Conservation (phyloP, 2,329 filamentous ascomycete genomes). For the Didymellaceae sp. region DNA sequence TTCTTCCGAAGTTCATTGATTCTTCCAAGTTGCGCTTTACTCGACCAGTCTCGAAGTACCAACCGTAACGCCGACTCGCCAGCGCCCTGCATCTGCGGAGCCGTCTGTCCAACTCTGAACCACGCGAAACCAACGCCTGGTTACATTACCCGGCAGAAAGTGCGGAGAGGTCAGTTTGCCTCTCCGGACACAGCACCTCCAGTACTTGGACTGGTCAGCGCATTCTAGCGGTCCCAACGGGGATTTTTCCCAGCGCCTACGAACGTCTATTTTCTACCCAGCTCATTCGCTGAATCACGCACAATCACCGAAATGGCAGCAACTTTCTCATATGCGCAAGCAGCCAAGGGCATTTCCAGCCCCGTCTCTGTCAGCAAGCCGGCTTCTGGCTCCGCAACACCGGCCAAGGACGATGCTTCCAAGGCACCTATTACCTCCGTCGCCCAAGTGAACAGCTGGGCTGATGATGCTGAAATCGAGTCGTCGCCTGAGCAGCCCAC, state of each 20-base stretch:
- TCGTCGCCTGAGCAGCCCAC: constrained; percentile 35
- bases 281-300: constrained; percentile 6
- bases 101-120: constrained; percentile 1
- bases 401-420: constrained; percentile 49
- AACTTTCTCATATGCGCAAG: constrained; percentile 92
- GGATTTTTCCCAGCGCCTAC: constrained; percentile 35
- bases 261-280: constrained; percentile 9
- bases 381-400: constrained; percentile 51
- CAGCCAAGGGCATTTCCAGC: constrained; percentile 77
- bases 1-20: constrained; percentile 18
- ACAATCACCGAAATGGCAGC: constrained; percentile 38
- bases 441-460: constrained; percentile 51
- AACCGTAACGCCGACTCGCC: constrained; percentile 1
- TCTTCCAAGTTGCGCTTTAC: constrained; percentile 9
- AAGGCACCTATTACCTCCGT: constrained; percentile 31
- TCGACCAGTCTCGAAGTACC: constrained; percentile 13
- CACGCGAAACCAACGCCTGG: constrained; percentile 25
- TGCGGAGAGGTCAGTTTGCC: constrained; percentile 52
- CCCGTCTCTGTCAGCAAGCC: constrained; percentile 54
- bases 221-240: constrained; percentile 39
- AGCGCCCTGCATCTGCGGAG: constrained; percentile 17
- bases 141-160: constrained; percentile 30
- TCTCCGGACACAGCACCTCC: constrained; percentile 49
- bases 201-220: constrained; percentile 40
- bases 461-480: constrained; percentile 56